A percentile compares a stretch with the other conserved stretches of the same genome.
phyloP scores from a whole-genome alignment of 305 asterid species.

The Rubia tinctorum region DNA sequence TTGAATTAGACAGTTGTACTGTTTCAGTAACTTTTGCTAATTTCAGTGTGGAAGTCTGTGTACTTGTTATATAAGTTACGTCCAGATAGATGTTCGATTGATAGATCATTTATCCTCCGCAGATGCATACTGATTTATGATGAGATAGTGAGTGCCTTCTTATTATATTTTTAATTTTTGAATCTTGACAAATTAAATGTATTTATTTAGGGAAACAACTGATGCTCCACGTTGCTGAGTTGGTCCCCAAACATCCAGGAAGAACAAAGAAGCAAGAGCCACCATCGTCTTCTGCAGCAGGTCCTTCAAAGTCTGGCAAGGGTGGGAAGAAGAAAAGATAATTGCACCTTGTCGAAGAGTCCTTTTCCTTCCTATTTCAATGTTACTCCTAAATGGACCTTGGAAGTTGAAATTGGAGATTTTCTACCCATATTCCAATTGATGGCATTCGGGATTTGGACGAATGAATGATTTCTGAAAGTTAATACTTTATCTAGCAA shows the following conservation, averaged over 20 bases:
- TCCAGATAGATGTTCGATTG: not conserved
- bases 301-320: conserved; percentile 70
- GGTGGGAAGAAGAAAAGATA: conserved; percentile 82
- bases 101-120: not conserved
- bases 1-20: not conserved
- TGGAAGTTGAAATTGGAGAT: not conserved
- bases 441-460: not conserved
- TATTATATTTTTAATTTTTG: not conserved
- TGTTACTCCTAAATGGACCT: not conserved
- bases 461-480: not conserved
- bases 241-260: conserved; percentile 84
- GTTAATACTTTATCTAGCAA: not conserved
- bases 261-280: conserved; percentile 78
- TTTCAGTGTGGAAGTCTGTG: not conserved
- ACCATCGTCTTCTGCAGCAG: conserved; percentile 47
- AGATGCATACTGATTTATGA: not conserved
- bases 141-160: not conserved
- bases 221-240: conserved; percentile 73
- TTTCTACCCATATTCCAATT: not conserved
- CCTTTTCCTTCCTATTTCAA: not conserved
- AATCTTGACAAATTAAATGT: not conserved
- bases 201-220: conserved; percentile 61
- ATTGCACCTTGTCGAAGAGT: conserved; percentile 6
- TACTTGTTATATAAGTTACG: not conserved
- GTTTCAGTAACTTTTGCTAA: not conserved